Base-by-base conservation (phyloP, 129 eudicot genomes). In the Solidago caesia region DNA sequence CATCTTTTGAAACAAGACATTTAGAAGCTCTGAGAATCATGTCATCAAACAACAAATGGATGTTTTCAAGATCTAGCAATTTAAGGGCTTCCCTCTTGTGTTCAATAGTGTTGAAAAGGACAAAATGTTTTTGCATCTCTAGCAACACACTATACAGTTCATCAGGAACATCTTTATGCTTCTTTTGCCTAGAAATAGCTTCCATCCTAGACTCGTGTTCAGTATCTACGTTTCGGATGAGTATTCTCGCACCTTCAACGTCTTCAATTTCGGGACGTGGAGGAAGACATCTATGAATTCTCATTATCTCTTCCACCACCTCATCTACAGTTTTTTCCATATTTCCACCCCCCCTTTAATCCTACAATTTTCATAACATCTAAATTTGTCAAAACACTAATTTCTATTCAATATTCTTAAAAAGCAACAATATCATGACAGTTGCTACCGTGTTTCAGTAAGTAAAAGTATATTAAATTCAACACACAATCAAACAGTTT, bases 1-100 rank as follows among this genome's bases (percentile, higher is more conserved):
- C 41, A n/a, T 63, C 70, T 12, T 27, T 57, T 42, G 61, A 78
- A 64, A 51, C 59, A 55, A 85, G 77, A 67, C 97, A 88, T 44
- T 72, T 75, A 0, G 91, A 89, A 74, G 98, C 98, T 82, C 94
- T 89, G 77, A 84, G 96, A 84, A 92, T 87, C 94, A 89, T 80
- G 8, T 87, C 96, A 29, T 92, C 97, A 70, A 92, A 87, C 60
- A 84, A 52, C 0, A 29, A 8, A 71, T 92, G 88, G 4, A 79
- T 76, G 53, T 80, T 79, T 65, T 92, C 97, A 47, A 92, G 94
- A 84, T 92, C 96, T 67, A 92, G 80, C 74, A 92, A 41, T 60
- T 77, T 87, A 59, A 78, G 16, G 4, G 97, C 97, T 47, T 89
- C 97, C 72, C 82, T 70, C 85, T 70, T 86, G 75, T 87, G 88